Base-by-base conservation (phyloP, 2,329 filamentous ascomycete genomes). In the Trichoderma koningiopsis region DNA sequence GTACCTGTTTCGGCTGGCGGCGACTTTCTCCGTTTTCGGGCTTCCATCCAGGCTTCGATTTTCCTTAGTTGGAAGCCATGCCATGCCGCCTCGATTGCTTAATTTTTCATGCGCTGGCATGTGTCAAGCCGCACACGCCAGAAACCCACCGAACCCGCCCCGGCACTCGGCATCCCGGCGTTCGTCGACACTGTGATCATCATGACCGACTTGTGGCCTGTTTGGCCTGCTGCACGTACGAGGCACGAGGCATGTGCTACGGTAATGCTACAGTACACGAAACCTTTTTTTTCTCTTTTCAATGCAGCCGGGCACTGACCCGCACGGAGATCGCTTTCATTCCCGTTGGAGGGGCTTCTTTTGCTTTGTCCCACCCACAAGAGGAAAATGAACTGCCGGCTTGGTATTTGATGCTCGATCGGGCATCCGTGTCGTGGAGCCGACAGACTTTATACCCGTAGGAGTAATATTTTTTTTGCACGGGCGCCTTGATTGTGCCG, bases 31-130 rank as follows among this genome's bases (percentile, higher is more conserved):
- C 66, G 66, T 68, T 68, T 68, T 68, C 66, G 52, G 66, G 66
- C 66, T 68, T 68, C 66, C 35, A 68, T 49, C 62, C 29, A 24
- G 58, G 66, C 66, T 68, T 68, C 66, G 33, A 63, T 63, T n/a
- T 55, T 27, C 33, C 8, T 13, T 13, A 35, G 33, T 13, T 35
- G 33, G 33, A 35, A 35, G 33, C 33, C 33, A 35, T 19, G 16
- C 58, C 49, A 24, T 37, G 16, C 24, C 31, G 35, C 57, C 37
- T 59, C 29, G 47, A 11, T 35, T 35, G 13, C 33, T 35, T 35
- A 35, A 13, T 35, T 35, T 14, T 19, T 43, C 40, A 43, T 49
- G 47, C 47, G 31, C 22, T 67, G 63, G 35, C 63, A 67, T 67
- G 55, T 67, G 63, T 59, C 55, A 67, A 52, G 52, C 55, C 49